Evolutionary conservation across 1,139 yeast species (phyloP), one percentile per base, ranked within the genome.

Genomic region (Yamadazyma sp.): DNA sequence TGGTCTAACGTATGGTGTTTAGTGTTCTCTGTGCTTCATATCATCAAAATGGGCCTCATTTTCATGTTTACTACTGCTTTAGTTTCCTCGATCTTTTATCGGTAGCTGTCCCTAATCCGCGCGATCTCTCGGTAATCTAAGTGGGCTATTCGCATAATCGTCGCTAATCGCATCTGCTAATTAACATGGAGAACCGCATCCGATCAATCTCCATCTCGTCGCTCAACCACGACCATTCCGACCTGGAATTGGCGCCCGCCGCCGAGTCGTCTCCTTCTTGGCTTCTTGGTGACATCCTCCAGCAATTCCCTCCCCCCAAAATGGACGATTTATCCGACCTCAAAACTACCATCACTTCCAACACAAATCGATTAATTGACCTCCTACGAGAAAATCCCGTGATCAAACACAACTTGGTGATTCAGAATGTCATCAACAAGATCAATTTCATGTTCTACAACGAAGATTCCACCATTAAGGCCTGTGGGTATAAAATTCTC

Each of bases 401-500:
- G 16, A 65, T 89, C 31, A 78, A 82, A 52, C 67, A 76, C 34
- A 95, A 88, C 42, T 64, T 88, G 23, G 80, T 78, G 2, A 60
- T 87, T 37, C 70, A 79, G 20, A 78, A 81, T 4, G 77, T 87
- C 36, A 70, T 86, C 30, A 69, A 68, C 42, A 71, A 80, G 33
- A 69, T 89, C 15, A 83, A 80, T 49, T 73, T 74, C 29, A 69
- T 88, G 60, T 61, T 89, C 16, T 65, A 78, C 33, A 80, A 78
- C 50, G 64, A 64, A 4, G 73, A 77, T 30, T 73, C 84, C 21
- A 83, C 81, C 45, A 85, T 86, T 1, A 70, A 82, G 12, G 85
- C 92, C 1, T 75, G 87, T 4, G 95, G 92, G 0, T 88, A 81
- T 57, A 68, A 95, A 36, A 72, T 89, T 2, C 73, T 88, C 23